A percentile compares a stretch with the other conserved stretches of the same genome.
Conservation (phyloP, 2,329 filamentous ascomycete genomes). For the Metarhizium rileyi region DNA sequence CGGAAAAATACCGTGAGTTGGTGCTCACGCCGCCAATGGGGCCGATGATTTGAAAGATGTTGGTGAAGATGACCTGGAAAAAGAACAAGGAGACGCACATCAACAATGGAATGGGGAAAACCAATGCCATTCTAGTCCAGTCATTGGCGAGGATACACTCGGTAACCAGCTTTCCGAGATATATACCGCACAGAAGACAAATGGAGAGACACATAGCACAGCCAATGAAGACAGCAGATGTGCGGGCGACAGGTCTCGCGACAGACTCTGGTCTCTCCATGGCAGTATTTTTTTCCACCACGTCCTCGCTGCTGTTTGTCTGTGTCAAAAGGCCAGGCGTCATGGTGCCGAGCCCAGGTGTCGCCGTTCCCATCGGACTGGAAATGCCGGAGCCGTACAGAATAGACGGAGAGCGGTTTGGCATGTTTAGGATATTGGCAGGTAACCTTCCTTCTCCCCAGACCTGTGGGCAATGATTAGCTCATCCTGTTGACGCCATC, state of each 20-base stretch:
- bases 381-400: constrained; percentile 9
- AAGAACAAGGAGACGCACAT: constrained; percentile 28
- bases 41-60: constrained; percentile 36
- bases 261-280: constrained; percentile 27
- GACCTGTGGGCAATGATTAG: constrained; percentile 10
- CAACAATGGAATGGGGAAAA: constrained; percentile 26
- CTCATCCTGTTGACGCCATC: background rate
- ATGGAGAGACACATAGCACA: constrained; percentile 27
- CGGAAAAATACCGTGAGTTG: constrained; percentile 36
- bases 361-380: constrained; percentile 10
- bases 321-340: constrained; percentile 1
- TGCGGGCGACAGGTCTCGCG: constrained; percentile 27
- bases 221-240: constrained; percentile 29
- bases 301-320: constrained; percentile 14
- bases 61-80: constrained; percentile 31
- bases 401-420: constrained; percentile 10
- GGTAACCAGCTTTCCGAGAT: constrained; percentile 25
- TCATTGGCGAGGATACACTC: constrained; percentile 28
- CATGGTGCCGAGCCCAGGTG: constrained; percentile 13
- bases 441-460: constrained; percentile 14
- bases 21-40: constrained; percentile 33
- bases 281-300: constrained; percentile 15
- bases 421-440: constrained; percentile 10
- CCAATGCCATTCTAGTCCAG: constrained; percentile 28
- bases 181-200: constrained; percentile 28